Base-by-base conservation (phyloP, 2,329 filamentous ascomycete species). In the Penicillium hesseltinei region DNA sequence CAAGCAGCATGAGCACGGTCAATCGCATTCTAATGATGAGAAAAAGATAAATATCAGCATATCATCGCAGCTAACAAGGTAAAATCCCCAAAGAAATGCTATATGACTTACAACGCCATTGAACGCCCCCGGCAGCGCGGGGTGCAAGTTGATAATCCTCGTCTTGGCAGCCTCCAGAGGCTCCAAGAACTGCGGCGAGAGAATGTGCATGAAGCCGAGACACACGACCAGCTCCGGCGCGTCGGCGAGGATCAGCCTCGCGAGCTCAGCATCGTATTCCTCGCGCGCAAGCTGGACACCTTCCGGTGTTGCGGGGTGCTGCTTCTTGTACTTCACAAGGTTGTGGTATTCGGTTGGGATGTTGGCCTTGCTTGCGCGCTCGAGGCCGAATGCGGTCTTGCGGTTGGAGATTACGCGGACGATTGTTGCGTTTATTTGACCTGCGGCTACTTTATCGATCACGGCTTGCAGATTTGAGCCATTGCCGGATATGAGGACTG, bases 191-290 rank as follows among this genome's bases (percentile, higher is more conserved):
- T 80, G 77, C 2, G 80, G 78, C 0, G 86, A 87, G 48, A 95
- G 83, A 56, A 95, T 88, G 72, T 94, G 88, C 91, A 95, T 95
- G 83, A 90, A 95, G 2, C 92, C 91, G 4, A 90, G 88, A 64
- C 92, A 89, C 9, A 94, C 88, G 48, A 96, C 85, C 54, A 96
- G 75, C 54, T 92, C 84, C 0, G 91, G 91, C 56, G 75, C 75
- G 61, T 88, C 83, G 5, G 75, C 72, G 25, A 93, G 78, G 51
- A 95, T 82, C 58, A 88, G 80, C 42, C 81, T 74, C 0, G 90
- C 89, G 61, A 96, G 79, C 43, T 90, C 89, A 15, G 85, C 83
- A 71, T 96, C 91, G 73, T 94, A 95, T 53, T 80, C 80, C 46
- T 81, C 77, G 25, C 91, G 84, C 1, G 85, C 88, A 42, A 71